Conservation (phyloP, 1,139 yeast species). For the Debaryomyces coudertii region DNA sequence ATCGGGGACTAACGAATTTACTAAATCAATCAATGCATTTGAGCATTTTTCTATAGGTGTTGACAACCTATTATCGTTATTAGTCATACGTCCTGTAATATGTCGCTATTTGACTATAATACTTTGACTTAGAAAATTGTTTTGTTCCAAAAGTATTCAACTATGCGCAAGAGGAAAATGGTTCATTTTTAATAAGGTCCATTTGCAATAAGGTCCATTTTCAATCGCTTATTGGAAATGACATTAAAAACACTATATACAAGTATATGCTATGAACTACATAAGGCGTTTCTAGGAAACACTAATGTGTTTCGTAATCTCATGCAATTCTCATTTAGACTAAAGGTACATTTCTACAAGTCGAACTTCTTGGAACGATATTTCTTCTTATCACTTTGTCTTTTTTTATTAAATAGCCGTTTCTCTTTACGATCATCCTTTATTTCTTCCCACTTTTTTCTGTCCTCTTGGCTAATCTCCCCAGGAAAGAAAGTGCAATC, state of each 20-base stretch:
- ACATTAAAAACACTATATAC: not conserved
- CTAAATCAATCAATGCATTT: conserved; percentile 2
- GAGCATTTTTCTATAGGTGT: conserved; percentile 8
- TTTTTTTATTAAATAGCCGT: conserved; percentile 55
- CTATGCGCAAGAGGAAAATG: conserved; percentile 1
- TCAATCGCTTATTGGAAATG: not conserved
- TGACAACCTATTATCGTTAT: conserved; percentile 7
- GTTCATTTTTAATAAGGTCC: not conserved
- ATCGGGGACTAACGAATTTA: not conserved
- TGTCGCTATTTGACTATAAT: not conserved
- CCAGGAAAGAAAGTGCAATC: conserved; percentile 49
- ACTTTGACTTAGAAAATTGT: not conserved
- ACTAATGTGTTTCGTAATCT: not conserved
- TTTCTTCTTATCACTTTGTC: conserved; percentile 57
- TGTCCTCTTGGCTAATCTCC: conserved; percentile 53
- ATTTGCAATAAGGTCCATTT: too few relatives aligned
- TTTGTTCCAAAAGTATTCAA: not conserved
- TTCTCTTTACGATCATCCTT: conserved; percentile 49
- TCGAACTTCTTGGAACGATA: conserved; percentile 47
- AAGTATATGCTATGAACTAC: not conserved
- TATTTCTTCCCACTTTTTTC: conserved; percentile 59
- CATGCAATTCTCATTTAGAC: too few relatives aligned
- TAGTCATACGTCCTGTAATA: not conserved
- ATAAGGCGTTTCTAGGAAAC: not conserved
- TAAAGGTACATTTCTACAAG: not conserved